Evolutionary conservation across 2,329 filamentous ascomycete genomes (phyloP), one percentile per base, ranked within the genome.

Genomic region (Colletotrichum zoysiae): DNA sequence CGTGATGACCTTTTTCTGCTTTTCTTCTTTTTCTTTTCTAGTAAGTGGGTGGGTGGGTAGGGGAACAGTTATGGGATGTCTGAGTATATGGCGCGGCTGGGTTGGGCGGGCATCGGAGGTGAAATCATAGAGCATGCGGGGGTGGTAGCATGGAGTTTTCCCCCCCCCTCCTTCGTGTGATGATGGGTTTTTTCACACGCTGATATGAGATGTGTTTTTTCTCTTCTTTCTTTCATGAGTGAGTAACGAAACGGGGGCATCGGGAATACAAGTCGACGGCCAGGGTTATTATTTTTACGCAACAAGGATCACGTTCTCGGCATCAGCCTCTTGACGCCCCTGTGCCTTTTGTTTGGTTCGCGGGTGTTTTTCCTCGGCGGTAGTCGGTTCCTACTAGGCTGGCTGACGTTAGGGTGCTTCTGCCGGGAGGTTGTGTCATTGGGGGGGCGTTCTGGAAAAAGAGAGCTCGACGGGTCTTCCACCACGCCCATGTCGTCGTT

Each of bases 81-180:
- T 61, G 59, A 40, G 30, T 51, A 51, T 26, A 46, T 40, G 44
- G 59, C 40, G 18, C n/a, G 30, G 44, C 20, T 56, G 33, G 33
- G 30, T 38, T 16, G 57, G 44, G 14, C 5, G 59, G 20, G 20
- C 44, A 61, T 46, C 30, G 16, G 44, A 44, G 26, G 26, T 48
- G 46, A 5, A 5, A 20, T 11, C 23, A 23, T 23, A 56, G 6
- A 42, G 53, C 53, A 56, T 40, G 33, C 20, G 11, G 33, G 35
- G 35, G 20, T 48, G 12, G 33, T 16, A 56, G 53, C 53, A 56
- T 38, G 33, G 53, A 56, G 53, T 56, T 56, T 38, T 20, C 20
- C 11, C 1, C 8, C 1, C n/a, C n/a, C n/a, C n/a, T n/a, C n/a
- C n/a, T n/a, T 20, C 20, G 46, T 33, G 16, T 33, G 12, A 18